Conservation (phyloP, 768 basidiomycete species). For the Chalciporus sphaerocephalus region DNA sequence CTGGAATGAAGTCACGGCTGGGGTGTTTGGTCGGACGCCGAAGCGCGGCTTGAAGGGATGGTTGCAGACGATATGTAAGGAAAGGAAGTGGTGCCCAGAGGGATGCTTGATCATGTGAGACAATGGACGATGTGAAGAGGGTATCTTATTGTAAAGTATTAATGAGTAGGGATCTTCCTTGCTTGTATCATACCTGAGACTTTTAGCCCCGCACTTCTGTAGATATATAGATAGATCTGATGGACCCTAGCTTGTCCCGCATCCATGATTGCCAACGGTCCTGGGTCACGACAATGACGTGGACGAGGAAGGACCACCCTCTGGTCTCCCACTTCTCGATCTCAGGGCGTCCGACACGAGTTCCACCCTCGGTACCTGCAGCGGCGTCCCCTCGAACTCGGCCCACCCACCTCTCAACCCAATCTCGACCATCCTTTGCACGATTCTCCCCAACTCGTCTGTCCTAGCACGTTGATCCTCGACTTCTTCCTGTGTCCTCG, state of each 20-base stretch:
- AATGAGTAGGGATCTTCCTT: neutral
- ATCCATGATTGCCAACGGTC: neutral
- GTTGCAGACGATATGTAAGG: conserved; percentile 11
- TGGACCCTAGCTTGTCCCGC: neutral
- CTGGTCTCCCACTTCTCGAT: neutral
- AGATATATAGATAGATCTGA: neutral
- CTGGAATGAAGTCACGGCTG: conserved; percentile 3
- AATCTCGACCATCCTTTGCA: conserved; percentile 66
- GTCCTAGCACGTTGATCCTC: conserved; percentile 37
- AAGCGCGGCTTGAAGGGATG: neutral
- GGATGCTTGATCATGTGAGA: conserved; percentile 26
- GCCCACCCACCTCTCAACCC: conserved; percentile 61
- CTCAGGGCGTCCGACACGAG: conserved; percentile 19
- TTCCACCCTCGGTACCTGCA: conserved; percentile 44
- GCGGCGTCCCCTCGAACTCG: conserved; percentile 57
- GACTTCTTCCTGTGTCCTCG: conserved; percentile 41
- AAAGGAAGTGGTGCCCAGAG: conserved; percentile 3
- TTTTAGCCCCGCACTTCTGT: neutral
- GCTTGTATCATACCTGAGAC: conserved; percentile 1
- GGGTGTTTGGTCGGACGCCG: neutral
- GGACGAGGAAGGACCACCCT: conserved; percentile 1
- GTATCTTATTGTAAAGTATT: conserved; percentile 11
- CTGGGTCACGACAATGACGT: neutral
- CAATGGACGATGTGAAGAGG: conserved; percentile 1
- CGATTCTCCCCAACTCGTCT: conserved; percentile 60